These are phyloP conservation scores for Eucommia ulmoides DNA, from an alignment of 257 asterid species.

Conservation along the genomic window DNA sequence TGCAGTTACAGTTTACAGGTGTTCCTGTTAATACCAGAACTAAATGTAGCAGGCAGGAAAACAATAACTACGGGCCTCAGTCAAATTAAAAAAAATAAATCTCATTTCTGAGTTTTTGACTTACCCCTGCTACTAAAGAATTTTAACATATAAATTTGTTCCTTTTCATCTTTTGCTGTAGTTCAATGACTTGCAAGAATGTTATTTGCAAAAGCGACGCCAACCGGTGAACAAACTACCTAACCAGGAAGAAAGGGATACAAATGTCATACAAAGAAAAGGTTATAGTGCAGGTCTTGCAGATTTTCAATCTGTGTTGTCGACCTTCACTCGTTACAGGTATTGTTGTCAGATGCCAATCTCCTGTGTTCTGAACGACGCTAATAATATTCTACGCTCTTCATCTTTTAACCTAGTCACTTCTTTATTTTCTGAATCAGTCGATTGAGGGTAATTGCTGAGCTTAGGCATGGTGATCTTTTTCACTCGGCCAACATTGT, in stretches of 20 bases:
- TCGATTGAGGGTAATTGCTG: constrained; percentile 80
- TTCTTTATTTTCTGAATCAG: constrained; percentile 29
- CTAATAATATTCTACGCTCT: constrained; percentile 9
- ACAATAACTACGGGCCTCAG: too few relatives aligned
- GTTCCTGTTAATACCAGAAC: too few relatives aligned
- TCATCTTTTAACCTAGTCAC: constrained; percentile 9
- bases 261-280: constrained; percentile 31
- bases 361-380: background rate
- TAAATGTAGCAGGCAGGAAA: too few relatives aligned
- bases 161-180: constrained; percentile 22
- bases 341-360: constrained; percentile 11
- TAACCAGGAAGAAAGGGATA: constrained; percentile 31
- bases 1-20: too few relatives aligned
- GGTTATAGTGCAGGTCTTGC: constrained; percentile 62
- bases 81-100: too few relatives aligned
- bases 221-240: constrained; percentile 27
- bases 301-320: constrained; percentile 74
- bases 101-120: too few relatives aligned
- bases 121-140: too few relatives aligned
- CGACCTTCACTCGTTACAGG: constrained; percentile 81
- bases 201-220: constrained; percentile 71
- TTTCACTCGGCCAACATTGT: constrained; percentile 80
- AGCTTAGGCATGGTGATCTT: constrained; percentile 69
- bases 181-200: constrained; percentile 84
- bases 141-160: background rate